phyloP scores from a whole-genome alignment of 2,329 filamentous ascomycete species.

The Xylaria sp. region DNA sequence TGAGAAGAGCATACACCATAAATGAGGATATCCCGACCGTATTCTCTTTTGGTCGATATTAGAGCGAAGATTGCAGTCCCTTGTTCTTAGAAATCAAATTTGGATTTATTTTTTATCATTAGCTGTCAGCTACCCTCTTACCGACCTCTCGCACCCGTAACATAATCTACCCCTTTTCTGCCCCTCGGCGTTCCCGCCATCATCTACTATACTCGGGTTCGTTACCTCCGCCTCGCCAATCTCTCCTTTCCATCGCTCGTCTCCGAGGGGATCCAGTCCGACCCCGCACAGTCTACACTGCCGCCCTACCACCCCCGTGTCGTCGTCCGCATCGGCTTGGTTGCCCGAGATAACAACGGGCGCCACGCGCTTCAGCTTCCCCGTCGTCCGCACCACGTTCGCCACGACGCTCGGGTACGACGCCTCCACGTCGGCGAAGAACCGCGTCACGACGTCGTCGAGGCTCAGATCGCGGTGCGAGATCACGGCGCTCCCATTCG shows the following conservation, averaged over 20 bases:
- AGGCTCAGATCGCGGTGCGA: slow-evolving; percentile 85
- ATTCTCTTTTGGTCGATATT: neutral
- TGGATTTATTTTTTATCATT: neutral
- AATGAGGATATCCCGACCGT: neutral
- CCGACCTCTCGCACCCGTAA: slow-evolving; percentile 78
- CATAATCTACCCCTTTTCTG: slow-evolving; percentile 61
- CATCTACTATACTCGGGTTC: slow-evolving; percentile 16
- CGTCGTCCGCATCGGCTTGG: slow-evolving; percentile 18
- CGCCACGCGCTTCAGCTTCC: slow-evolving; percentile 71
- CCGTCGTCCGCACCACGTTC: slow-evolving; percentile 93
- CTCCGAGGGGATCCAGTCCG: slow-evolving; percentile 70
- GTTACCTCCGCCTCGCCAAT: slow-evolving; percentile 59
- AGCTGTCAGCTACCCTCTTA: slow-evolving; percentile 57
- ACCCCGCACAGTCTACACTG: slow-evolving; percentile 77
- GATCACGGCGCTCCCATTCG: slow-evolving; percentile 54
- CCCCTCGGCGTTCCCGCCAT: slow-evolving; percentile 36
- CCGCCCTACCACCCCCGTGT: slow-evolving; percentile 33
- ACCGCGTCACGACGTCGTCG: slow-evolving; percentile 88
- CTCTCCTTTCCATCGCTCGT: slow-evolving; percentile 72
- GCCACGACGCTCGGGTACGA: slow-evolving; percentile 92
- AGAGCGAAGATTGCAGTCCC: neutral
- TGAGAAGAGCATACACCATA: neutral
- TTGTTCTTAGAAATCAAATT: neutral
- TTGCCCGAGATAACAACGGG: neutral
- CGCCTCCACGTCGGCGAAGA: slow-evolving; percentile 86